A percentile compares a stretch with the other conserved stretches of the same genome.
These are phyloP conservation scores for Zymoseptoria brevis DNA, from an alignment of 2,329 filamentous ascomycete genomes.

Conservation along the genomic window DNA sequence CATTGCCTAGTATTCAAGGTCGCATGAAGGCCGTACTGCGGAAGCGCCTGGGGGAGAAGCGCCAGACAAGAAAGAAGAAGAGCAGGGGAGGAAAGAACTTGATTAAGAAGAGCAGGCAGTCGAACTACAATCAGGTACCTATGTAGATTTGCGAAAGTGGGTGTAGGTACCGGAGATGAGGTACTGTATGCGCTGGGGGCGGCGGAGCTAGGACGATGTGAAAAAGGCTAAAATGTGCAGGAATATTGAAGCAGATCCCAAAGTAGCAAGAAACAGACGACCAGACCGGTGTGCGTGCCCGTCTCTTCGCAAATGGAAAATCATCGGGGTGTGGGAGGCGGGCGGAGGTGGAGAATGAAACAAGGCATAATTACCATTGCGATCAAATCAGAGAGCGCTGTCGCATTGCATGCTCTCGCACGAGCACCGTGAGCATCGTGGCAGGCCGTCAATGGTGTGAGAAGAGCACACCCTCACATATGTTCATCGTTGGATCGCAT, in stretches of 20 bases:
- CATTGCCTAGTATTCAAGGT: slow-evolving; percentile 22
- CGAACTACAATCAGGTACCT: background rate
- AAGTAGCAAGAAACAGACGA: background rate
- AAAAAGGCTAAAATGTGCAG: background rate
- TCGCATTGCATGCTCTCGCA: background rate
- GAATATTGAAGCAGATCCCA: background rate
- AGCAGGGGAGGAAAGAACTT: slow-evolving; percentile 2
- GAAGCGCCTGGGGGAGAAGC: slow-evolving; percentile 4
- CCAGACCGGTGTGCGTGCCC: background rate
- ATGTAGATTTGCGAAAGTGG: background rate
- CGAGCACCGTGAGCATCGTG: background rate
- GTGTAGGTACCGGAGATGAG: background rate
- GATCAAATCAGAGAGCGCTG: background rate
- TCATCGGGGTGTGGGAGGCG: background rate
- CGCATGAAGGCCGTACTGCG: slow-evolving; percentile 11
- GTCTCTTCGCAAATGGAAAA: background rate
- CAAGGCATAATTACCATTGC: background rate
- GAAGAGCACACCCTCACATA: background rate
- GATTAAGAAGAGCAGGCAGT: background rate
- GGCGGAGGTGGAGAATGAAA: background rate
- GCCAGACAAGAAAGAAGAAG: slow-evolving; percentile 1
- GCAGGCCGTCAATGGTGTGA: background rate
- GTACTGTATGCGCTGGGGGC: background rate
- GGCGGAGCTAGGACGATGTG: background rate
- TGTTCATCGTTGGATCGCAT: background rate